Base-by-base conservation (phyloP, 2,329 filamentous ascomycete species). In the Neofusicoccum parvum region DNA sequence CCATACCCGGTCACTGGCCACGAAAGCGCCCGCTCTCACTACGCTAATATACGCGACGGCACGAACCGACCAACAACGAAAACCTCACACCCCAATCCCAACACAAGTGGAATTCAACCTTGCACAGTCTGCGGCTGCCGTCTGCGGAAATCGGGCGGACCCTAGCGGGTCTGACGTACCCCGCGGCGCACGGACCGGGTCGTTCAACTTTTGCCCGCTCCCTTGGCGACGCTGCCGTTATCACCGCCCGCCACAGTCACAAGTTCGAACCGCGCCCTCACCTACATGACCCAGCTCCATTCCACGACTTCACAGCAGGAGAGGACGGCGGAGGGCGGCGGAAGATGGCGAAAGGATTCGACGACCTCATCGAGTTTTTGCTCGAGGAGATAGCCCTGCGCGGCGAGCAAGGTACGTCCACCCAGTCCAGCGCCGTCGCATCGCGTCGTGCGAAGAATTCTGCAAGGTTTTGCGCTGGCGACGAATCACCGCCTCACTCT, bases 331-430 rank as follows among this genome's bases (percentile, higher is more conserved):
- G 59, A 39, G 59, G 62, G 56, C 12, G 64, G 64, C 37, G 54
- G 45, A 65, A 50, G 20, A 65, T 65, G 68, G 69, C 65, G 32
- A 64, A 69, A 66, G 83, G 83, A 64, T 78, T 87, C 67, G 86
- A 87, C 72, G 80, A 83, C 58, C 76, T 89, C 69, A 80, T 88
- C 67, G 82, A 87, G 72, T 85, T 81, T 75, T 72, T 89, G 65
- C 78, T 88, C 54, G 81, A 83, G 67, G 83, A 87, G 74, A 83
- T 89, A 73, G 86, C 86, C 27, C 80, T 88, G 53, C 82, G 81
- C 69, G 86, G 86, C 68, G 80, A 81, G 62, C 79, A 83, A 80
- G 87, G 87, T 88, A 79, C 71, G 84, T 80, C 62, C 32, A 37
- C 17, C 65, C 64, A 32, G 50, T 39, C 27, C 34, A 12, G 36